phyloP scores from a whole-genome alignment of 106 monocot genomes.

The Platanthera zijinensis region DNA sequence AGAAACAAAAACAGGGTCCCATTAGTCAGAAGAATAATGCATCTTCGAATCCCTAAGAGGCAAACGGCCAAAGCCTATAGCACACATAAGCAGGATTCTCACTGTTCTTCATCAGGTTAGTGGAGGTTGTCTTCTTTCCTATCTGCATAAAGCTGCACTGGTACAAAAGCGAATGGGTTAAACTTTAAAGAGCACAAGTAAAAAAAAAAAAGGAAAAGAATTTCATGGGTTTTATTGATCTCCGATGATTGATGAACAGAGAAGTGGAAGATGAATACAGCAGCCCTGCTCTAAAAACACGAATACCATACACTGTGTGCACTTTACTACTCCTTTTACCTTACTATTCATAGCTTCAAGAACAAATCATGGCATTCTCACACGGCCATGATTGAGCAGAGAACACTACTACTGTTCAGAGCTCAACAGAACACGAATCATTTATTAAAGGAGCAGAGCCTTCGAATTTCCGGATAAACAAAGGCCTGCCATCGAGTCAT shows the following conservation, averaged over 20 bases:
- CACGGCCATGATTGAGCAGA: background rate
- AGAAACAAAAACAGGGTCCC: slow-evolving; percentile 39
- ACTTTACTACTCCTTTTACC: background rate
- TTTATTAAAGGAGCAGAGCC: background rate
- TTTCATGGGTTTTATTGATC: slow-evolving; percentile 9
- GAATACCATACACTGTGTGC: background rate
- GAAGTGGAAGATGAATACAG: slow-evolving; percentile 3
- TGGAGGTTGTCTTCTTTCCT: slow-evolving; percentile 14
- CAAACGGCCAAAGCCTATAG: slow-evolving; percentile 32
- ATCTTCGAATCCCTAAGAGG: slow-evolving; percentile 10
- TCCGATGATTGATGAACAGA: slow-evolving; percentile 17
- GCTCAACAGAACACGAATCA: slow-evolving; percentile 8
- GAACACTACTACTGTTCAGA: background rate
- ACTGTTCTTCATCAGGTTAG: slow-evolving; percentile 15
- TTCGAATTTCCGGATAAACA: slow-evolving; percentile 3
- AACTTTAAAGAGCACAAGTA: background rate
- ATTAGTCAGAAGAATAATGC: slow-evolving; percentile 26
- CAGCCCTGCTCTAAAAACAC: background rate
- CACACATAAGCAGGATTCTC: slow-evolving; percentile 25
- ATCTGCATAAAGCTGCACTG: background rate
- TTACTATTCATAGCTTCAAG: background rate
- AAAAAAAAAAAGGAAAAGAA: background rate
- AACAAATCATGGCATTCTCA: background rate
- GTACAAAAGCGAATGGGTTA: background rate
- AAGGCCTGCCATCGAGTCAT: background rate